phyloP scores from a whole-genome alignment of 2,329 filamentous ascomycete genomes.

The Colletotrichum incanum region DNA sequence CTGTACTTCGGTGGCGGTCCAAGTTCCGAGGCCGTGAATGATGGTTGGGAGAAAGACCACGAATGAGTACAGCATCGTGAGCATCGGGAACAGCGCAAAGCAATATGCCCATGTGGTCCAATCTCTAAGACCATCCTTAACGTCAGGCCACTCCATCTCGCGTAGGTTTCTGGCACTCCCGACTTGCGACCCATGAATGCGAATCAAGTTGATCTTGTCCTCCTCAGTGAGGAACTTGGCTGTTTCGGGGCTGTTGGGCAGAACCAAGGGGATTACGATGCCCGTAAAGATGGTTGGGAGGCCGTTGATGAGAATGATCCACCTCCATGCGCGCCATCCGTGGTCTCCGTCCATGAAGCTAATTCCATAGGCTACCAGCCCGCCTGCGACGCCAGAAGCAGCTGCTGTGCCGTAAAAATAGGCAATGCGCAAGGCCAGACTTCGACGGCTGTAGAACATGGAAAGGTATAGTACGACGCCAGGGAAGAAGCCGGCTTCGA shows the following conservation, averaged over 20 bases:
- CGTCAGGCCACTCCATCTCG: constrained; percentile 71
- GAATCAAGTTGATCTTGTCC: constrained; percentile 56
- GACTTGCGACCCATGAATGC: constrained; percentile 52
- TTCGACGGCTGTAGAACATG: constrained; percentile 82
- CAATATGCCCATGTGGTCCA: constrained; percentile 84
- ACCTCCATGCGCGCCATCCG: constrained; percentile 79
- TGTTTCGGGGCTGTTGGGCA: constrained; percentile 66
- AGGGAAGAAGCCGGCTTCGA: constrained; percentile 80
- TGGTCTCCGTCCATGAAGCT: constrained; percentile 73
- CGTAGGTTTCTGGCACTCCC: constrained; percentile 62
- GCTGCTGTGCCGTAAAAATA: constrained; percentile 82
- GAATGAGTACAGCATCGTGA: constrained; percentile 80
- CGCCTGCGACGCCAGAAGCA: constrained; percentile 80
- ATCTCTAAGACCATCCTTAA: constrained; percentile 77
- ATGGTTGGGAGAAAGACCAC: constrained; percentile 61
- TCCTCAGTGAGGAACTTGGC: constrained; percentile 46
- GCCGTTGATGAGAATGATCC: constrained; percentile 75
- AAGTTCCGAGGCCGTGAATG: constrained; percentile 73
- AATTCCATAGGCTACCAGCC: constrained; percentile 81
- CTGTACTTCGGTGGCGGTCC: constrained; percentile 72
- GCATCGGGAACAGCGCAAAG: constrained; percentile 79
- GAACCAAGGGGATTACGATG: constrained; percentile 64
- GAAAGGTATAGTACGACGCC: constrained; percentile 81
- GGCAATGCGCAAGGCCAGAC: constrained; percentile 80
- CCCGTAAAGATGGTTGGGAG: constrained; percentile 67